Percentiles rank a stretch among this genome's conserved stretches.
phyloP scores from a whole-genome alignment of 2,329 filamentous ascomycete species.

The Diaporthe sp. region DNA sequence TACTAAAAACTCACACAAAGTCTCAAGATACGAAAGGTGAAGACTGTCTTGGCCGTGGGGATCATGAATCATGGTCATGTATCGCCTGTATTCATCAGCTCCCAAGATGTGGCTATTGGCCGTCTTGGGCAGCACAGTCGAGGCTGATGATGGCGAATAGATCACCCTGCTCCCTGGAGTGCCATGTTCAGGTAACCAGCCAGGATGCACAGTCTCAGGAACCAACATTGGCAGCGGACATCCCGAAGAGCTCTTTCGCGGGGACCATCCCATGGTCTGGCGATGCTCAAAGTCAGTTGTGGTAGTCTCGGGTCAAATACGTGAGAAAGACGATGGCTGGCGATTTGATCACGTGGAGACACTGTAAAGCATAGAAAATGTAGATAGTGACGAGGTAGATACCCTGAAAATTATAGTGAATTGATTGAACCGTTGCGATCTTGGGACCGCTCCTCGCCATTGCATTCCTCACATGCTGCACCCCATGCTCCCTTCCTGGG shows the following conservation, averaged over 20 bases:
- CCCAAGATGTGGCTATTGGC: not conserved
- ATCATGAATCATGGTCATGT: not conserved
- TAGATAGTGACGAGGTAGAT: constrained; percentile 37
- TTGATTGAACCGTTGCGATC: not conserved
- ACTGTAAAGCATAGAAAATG: constrained; percentile 34
- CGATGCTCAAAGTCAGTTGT: not conserved
- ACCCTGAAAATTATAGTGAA: constrained; percentile 23
- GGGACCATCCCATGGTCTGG: not conserved
- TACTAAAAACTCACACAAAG: not conserved
- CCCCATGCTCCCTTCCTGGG: not conserved
- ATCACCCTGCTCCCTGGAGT: not conserved
- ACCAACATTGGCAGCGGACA: not conserved
- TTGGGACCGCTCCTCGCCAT: not conserved
- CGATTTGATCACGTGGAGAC: not conserved
- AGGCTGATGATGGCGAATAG: not conserved
- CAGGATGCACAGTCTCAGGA: not conserved
- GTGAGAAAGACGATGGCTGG: not conserved
- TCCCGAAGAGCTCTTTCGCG: not conserved
- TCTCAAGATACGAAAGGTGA: not conserved
- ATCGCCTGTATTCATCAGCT: not conserved
- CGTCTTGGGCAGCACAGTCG: not conserved
- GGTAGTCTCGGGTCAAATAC: not conserved
- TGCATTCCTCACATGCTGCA: not conserved
- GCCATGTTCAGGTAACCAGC: not conserved
- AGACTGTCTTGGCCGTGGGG: not conserved